Conservation (phyloP, 768 basidiomycete species). For the Vararia minispora region DNA sequence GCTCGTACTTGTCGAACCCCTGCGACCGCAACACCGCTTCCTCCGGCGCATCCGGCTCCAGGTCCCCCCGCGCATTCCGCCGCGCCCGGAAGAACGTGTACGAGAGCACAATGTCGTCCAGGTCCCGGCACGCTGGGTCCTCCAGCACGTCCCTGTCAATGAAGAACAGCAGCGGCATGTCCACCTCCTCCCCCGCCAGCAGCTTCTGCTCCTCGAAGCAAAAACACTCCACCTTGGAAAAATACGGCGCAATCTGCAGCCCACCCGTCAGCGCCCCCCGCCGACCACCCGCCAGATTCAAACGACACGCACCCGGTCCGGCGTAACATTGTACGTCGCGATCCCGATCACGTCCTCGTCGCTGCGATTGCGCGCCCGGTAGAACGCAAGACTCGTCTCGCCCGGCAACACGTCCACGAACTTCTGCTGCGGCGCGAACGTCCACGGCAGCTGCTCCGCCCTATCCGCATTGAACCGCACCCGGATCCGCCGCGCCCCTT, state of each 20-base stretch:
- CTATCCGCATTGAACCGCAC: slow-evolving; percentile 95
- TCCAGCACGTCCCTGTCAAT: slow-evolving; percentile 96
- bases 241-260: slow-evolving; percentile 90
- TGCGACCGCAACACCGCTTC: slow-evolving; percentile 70
- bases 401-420: slow-evolving; percentile 87
- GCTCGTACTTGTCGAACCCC: slow-evolving; percentile 60
- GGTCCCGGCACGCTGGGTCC: slow-evolving; percentile 75
- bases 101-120: slow-evolving; percentile 87
- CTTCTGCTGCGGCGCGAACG: slow-evolving; percentile 84
- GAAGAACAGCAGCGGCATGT: slow-evolving; percentile 97
- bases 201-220: slow-evolving; percentile 98
- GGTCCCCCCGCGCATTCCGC: slow-evolving; percentile 72
- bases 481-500: slow-evolving; percentile 65
- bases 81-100: slow-evolving; percentile 98
- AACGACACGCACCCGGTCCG: slow-evolving; percentile 65
- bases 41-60: slow-evolving; percentile 84
- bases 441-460: slow-evolving; percentile 86
- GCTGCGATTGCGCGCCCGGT: slow-evolving; percentile 81
- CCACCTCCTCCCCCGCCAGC: slow-evolving; percentile 90
- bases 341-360: slow-evolving; percentile 91
- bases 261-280: not conserved
- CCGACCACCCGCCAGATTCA: not conserved
- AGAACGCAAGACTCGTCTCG: slow-evolving; percentile 94
- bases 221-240: slow-evolving; percentile 99
- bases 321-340: slow-evolving; percentile 98